These are phyloP conservation scores for Cryoendolithus antarcticus DNA, from an alignment of 2,329 filamentous ascomycete species.

Conservation along the genomic window DNA sequence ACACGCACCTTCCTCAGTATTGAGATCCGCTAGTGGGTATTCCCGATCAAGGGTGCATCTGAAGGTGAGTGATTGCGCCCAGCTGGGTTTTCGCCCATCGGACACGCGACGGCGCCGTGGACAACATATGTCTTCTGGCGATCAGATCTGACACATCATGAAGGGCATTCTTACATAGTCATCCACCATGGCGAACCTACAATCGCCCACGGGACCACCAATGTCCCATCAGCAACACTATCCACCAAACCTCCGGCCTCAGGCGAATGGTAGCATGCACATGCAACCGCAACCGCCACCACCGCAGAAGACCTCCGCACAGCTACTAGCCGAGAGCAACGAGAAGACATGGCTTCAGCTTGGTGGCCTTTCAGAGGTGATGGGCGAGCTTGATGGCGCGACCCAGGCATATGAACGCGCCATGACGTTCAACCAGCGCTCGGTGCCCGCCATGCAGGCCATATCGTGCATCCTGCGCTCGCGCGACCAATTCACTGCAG, in stretches of 20 bases:
- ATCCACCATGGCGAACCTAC: conserved; percentile 38
- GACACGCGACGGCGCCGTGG: no score
- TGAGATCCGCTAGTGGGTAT: no score
- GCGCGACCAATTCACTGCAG: conserved; percentile 86
- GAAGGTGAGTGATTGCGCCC: no score
- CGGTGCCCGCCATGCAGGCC: conserved; percentile 81
- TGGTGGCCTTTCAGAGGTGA: conserved; percentile 72
- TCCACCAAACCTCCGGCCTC: conserved; percentile 45
- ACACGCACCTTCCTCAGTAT: no score
- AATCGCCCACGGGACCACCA: conserved; percentile 59
- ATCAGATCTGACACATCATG: no score
- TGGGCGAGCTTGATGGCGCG: conserved; percentile 80
- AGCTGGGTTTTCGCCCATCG: no score
- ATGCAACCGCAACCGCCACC: conserved; percentile 20
- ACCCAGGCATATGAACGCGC: conserved; percentile 85
- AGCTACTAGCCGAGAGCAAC: conserved; percentile 67
- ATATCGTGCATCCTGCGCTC: conserved; percentile 85
- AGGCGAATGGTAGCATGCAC: conserved; percentile 41
- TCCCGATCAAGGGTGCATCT: no score
- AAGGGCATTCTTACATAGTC: neutral
- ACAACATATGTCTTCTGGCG: no score
- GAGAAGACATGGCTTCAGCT: conserved; percentile 87
- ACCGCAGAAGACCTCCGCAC: conserved; percentile 47
- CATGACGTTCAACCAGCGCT: conserved; percentile 75
- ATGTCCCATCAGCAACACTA: conserved; percentile 51